These are phyloP conservation scores for Cytospora paraplurivora DNA, from an alignment of 2,329 filamentous ascomycete genomes.

Conservation along the genomic window DNA sequence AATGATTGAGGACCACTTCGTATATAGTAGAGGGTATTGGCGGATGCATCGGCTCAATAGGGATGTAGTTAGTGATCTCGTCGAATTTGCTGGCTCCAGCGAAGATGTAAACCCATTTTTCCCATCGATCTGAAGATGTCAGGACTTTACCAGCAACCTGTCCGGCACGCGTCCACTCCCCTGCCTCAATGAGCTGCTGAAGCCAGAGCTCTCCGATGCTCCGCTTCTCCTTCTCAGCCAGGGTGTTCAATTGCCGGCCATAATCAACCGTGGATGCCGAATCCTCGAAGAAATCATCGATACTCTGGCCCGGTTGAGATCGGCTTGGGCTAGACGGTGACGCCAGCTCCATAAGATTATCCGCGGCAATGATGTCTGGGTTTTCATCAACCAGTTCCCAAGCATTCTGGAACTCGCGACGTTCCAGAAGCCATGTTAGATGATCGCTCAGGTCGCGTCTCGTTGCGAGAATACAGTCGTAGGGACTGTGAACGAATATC, in stretches of 20 bases:
- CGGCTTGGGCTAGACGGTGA: slow-evolving; percentile 41
- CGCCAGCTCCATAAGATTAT: slow-evolving; percentile 43
- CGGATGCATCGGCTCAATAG: slow-evolving; percentile 73
- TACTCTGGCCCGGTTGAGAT: slow-evolving; percentile 36
- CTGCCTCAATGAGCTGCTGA: slow-evolving; percentile 74
- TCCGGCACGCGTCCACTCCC: slow-evolving; percentile 78
- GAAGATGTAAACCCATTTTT: slow-evolving; percentile 94
- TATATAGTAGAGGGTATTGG: slow-evolving; percentile 82
- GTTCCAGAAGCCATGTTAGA: slow-evolving; percentile 80
- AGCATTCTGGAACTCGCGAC: slow-evolving; percentile 77
- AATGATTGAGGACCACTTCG: slow-evolving; percentile 86
- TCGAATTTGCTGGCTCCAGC: slow-evolving; percentile 84
- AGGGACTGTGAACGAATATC: slow-evolving; percentile 94
- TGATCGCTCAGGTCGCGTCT: slow-evolving; percentile 86
- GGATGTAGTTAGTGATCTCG: slow-evolving; percentile 84
- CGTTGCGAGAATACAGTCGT: slow-evolving; percentile 91
- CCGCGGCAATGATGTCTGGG: slow-evolving; percentile 66
- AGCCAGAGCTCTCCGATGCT: slow-evolving; percentile 94
- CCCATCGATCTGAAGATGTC: slow-evolving; percentile 79
- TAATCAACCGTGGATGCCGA: slow-evolving; percentile 64
- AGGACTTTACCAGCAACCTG: slow-evolving; percentile 82
- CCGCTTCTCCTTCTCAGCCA: slow-evolving; percentile 82
- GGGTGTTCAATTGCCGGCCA: slow-evolving; percentile 60
- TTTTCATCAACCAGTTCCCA: slow-evolving; percentile 90
- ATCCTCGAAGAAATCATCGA: slow-evolving; percentile 76